Evolutionary conservation across 257 asterid species (phyloP).

Genomic region (Nicotiana benthamiana): DNA sequence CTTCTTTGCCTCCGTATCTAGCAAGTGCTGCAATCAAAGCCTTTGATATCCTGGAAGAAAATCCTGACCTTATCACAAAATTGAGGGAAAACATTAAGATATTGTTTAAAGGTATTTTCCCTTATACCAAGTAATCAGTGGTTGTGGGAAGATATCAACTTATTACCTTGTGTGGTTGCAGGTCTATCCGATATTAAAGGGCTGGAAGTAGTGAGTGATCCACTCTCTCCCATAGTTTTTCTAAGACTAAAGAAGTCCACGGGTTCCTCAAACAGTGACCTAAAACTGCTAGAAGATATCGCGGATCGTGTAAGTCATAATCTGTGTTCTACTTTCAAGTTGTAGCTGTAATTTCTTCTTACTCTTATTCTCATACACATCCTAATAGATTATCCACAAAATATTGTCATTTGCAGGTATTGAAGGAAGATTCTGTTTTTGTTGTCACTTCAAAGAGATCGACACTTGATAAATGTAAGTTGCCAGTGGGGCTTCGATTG

Average conservation of each 20-base stretch:
- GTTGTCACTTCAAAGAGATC: constrained; percentile 69
- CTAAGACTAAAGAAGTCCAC: constrained; percentile 47
- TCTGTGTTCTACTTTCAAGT: background rate
- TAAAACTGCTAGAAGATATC: constrained; percentile 60
- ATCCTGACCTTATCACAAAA: constrained; percentile 55
- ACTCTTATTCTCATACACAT: background rate
- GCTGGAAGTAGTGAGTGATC: constrained; percentile 58
- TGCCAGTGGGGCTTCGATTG: constrained; percentile 70
- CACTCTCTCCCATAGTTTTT: constrained; percentile 64
- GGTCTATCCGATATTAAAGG: constrained; percentile 53
- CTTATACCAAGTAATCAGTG: background rate
- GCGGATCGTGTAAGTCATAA: constrained; percentile 41
- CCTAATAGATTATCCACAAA: background rate
- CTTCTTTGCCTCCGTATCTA: constrained; percentile 91
- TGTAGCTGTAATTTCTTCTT: background rate
- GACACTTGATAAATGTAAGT: constrained; percentile 67
- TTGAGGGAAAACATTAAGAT: constrained; percentile 44
- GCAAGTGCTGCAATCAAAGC: constrained; percentile 95
- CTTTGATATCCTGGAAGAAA: constrained; percentile 65
- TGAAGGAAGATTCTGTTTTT: constrained; percentile 62
- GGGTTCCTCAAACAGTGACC: constrained; percentile 65
- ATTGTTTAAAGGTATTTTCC: constrained; percentile 42
- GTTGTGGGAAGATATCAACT: background rate
- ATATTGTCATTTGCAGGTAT: constrained; percentile 36
- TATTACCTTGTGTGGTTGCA: constrained; percentile 15